phyloP scores from a whole-genome alignment of 2,329 filamentous ascomycete genomes.

The Reticulascus tulasneorum region DNA sequence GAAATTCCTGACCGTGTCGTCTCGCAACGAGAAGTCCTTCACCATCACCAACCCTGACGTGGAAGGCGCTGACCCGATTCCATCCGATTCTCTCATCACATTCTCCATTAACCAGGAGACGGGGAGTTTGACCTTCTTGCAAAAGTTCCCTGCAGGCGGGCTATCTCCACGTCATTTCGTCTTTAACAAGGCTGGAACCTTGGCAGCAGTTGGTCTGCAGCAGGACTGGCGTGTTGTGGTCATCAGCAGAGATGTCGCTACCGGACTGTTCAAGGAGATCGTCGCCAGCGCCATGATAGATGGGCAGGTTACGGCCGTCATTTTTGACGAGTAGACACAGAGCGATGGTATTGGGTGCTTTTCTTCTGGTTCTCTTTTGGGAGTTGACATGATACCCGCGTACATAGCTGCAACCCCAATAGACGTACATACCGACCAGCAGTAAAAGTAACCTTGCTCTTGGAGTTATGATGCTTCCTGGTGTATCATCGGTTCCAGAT shows the following conservation, averaged over 20 bases:
- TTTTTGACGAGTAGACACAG: conserved; percentile 43
- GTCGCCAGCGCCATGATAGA: conserved; percentile 37
- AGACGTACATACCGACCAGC: no score
- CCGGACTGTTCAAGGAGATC: conserved; percentile 51
- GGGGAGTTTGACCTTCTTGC: conserved; percentile 52
- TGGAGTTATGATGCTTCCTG: no score
- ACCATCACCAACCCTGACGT: conserved; percentile 41
- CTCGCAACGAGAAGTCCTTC: conserved; percentile 59
- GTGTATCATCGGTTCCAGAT: no score
- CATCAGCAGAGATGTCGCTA: conserved; percentile 53
- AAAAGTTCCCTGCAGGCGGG: conserved; percentile 62
- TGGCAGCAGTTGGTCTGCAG: conserved; percentile 65
- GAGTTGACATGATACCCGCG: no score
- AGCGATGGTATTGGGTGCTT: no score
- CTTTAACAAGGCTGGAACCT: conserved; percentile 58
- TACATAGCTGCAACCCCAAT: no score
- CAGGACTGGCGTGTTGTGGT: conserved; percentile 56
- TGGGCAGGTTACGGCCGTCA: conserved; percentile 41
- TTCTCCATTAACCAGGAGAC: conserved; percentile 51
- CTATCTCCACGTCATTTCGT: conserved; percentile 63
- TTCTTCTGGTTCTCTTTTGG: no score
- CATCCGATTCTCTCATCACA: conserved; percentile 62
- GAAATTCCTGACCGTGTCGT: conserved; percentile 63
- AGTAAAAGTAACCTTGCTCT: no score
- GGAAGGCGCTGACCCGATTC: conserved; percentile 26